Evolutionary conservation across 2,329 filamentous ascomycete genomes (phyloP), one percentile per base, ranked within the genome.

Genomic region (Salinomyces thailandicus): DNA sequence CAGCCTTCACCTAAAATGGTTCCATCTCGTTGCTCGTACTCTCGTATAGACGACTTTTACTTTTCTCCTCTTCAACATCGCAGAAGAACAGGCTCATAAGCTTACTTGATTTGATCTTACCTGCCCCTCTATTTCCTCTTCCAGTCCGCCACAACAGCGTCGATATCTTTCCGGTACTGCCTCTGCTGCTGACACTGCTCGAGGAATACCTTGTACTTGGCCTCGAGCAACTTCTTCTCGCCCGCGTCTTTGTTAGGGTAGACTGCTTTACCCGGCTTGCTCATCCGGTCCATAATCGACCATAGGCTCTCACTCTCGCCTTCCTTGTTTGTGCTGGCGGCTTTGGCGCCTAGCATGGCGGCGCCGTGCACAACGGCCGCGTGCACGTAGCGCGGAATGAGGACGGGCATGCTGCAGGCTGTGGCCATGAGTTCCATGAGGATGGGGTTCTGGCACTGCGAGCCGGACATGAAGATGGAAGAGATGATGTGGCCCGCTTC

Each of bases 391-490:
- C 81, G 75, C 1, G 91, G 91, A 38, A 96, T 93, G 24, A 95
- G 68, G 14, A 98, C 89, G 1, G 89, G 89, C 79, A 94, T 87
- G 49, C 78, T 72, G 63, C 89, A 96, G 1, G 81, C 82, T 0
- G 87, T 91, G 11, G 91, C 86, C 51, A 98, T 81, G 12, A 98
- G 75, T 39, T 78, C 73, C 80, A 98, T 94, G 37, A 98, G 71
- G 42, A 96, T 77, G 20, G 81, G 77, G 62, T 98, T 98, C 63
- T 95, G 87, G 68, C 91, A 98, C 61, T 96, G 91, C 8, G 85
- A 93, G 43, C 91, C 91, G 4, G 85, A 94, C 91, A 98, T 96
- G 75, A 96, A 98, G 62, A 98, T 94, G 45, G 81, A 89, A 33
- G 73, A 78, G 60, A 98, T 87, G 49, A 74, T 69, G 64, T 98